phyloP scores from a whole-genome alignment of 768 basidiomycete genomes.

The Rhizopogon rudus region DNA sequence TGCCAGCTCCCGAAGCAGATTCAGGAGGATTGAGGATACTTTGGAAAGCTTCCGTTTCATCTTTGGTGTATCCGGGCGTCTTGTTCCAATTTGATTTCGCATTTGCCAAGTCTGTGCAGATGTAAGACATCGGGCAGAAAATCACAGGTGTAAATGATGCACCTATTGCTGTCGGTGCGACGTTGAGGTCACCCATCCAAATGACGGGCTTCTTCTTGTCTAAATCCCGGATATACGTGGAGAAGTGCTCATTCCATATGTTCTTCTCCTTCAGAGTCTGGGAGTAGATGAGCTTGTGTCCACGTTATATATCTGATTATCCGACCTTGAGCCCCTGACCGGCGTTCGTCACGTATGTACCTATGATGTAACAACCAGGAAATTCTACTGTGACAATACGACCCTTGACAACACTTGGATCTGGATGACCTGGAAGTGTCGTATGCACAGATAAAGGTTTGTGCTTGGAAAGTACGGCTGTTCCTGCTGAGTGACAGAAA shows the following conservation, averaged over 20 bases:
- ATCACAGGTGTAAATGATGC: neutral
- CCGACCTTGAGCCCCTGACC: slow-evolving; percentile 69
- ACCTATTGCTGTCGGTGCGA: slow-evolving; percentile 77
- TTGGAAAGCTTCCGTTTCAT: slow-evolving; percentile 72
- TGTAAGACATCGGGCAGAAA: slow-evolving; percentile 1
- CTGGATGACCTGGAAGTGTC: slow-evolving; percentile 72
- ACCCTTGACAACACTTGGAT: slow-evolving; percentile 60
- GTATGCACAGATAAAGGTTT: slow-evolving; percentile 63
- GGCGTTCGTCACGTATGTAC: slow-evolving; percentile 84
- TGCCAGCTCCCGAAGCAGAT: slow-evolving; percentile 28
- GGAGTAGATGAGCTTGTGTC: slow-evolving; percentile 1
- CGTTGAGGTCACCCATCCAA: slow-evolving; percentile 86
- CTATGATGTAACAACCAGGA: slow-evolving; percentile 59
- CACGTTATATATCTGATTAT: neutral
- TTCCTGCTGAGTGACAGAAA: slow-evolving; percentile 55
- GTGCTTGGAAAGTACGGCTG: slow-evolving; percentile 73
- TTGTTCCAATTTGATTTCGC: slow-evolving; percentile 83
- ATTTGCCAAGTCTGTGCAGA: slow-evolving; percentile 55
- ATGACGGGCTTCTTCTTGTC: slow-evolving; percentile 81
- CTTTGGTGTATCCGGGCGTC: slow-evolving; percentile 78
- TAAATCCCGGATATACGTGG: slow-evolving; percentile 62
- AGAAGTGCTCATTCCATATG: slow-evolving; percentile 76
- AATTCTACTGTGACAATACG: slow-evolving; percentile 84
- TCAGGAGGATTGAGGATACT: slow-evolving; percentile 56
- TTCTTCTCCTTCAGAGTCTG: slow-evolving; percentile 77